Base-by-base conservation (phyloP, 805 yeast genomes). In the Pichia californica region DNA sequence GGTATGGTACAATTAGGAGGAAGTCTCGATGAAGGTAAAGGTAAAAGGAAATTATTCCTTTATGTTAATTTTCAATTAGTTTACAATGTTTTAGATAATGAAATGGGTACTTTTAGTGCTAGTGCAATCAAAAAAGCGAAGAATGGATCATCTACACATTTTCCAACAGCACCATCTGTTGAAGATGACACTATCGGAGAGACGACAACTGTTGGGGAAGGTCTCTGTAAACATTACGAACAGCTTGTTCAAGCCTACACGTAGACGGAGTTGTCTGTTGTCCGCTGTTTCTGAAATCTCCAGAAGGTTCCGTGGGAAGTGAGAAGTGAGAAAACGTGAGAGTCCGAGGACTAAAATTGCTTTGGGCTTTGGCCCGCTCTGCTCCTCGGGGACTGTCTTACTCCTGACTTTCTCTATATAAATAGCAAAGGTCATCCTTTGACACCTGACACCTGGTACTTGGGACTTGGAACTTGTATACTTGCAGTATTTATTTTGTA, bases 31-130 rank as follows among this genome's bases (percentile, higher is more conserved):
- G 55, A 65, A 40, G 70, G 66, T 41, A 58, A 72, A 41, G 72
- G 76, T 47, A 96, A 88, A 19, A 14, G 30, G 4, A 13, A 20
- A 56, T 62, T 74, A 36, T 87, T 88, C 56, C 67, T 89, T 41
- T 83, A 79, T 58, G 83, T 82, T 49, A 85, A 85, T 56, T 84
- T 80, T 58, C 76, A 74, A 47, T 64, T 83, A 44, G 71, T 83
- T 16, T 68, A 68, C n/a, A 79, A 79, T 11, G 76, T 81, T 28
- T 62, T 83, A 11, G 38, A 33, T 13, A 21, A 19, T 29, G 38
- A 38, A 7, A 25, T 15, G 18, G 25, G 9, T 23, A 7, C 25
- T 2, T 23, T 23, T 23, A 23, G 9, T 7, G 25, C 25, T 7
- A 23, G 9, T 7, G 6, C 9, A 23, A 23, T 23, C 9, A 23